Evolutionary conservation across 2,329 filamentous ascomycete genomes (phyloP), one percentile per base, ranked within the genome.

Genomic region (Chaetothyriales sp.): DNA sequence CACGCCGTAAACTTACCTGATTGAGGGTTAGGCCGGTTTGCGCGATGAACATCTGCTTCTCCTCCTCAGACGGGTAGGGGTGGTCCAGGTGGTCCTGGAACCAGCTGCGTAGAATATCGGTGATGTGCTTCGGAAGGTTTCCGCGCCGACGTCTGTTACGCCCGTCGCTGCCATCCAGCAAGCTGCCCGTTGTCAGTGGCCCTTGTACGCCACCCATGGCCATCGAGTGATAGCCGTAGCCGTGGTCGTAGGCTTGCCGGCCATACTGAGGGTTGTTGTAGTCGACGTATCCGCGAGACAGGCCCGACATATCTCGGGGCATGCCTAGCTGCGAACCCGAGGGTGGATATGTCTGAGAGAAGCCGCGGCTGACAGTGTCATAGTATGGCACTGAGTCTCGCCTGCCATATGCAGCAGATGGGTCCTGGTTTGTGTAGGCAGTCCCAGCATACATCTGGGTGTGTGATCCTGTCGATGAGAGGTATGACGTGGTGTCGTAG

Each of bases 121-220:
- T 95, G 0, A 86, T 86, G 50, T 88, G 84, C 63, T 93, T 93
- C n/a, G 88, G 88, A 2, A 95, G 73, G 62, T 95, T 95, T 1
- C 88, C 88, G 42, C 88, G 76, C 49, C 87, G 75, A 64, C 73
- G 71, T 60, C 75, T 76, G 36, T 64, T 67, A 12, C 47, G 36
- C 5, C 43, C 47, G 18, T 52, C 53, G 28, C 49, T 47, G 22
- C 48, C 45, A 45, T 58, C 53, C 22, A 47, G 51, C 18, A 46
- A 39, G 12, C 51, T 51, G 4, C 52, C 48, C 2, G 55, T 53
- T 15, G 53, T 54, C 42, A 51, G 48, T 5, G 43, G 43, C 10
- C 7, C 19, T 45, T 20, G 43, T 4, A 20, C 15, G 43, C 43
- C 43, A n/a, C 18, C 10, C 18, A 20, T 26, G 10, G 19, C 43